These are phyloP conservation scores for Gastrodia elata DNA, from an alignment of 106 monocot genomes.

Conservation along the genomic window DNA sequence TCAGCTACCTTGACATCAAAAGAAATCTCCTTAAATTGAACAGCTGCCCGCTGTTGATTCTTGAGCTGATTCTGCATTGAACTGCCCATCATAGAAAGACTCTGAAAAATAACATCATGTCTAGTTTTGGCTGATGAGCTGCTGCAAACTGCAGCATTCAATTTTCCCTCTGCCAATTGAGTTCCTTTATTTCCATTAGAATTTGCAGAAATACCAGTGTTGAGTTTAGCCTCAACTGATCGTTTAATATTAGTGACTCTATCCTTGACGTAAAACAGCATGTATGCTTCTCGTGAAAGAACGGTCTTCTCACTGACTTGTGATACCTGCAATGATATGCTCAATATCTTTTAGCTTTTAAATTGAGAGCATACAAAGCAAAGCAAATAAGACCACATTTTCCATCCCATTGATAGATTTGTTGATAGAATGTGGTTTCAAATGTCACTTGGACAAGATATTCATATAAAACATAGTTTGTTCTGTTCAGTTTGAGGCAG, in stretches of 20 bases:
- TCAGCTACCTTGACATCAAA: conserved; percentile 1
- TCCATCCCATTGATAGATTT: too few species aligned
- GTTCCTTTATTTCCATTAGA: conserved; percentile 14
- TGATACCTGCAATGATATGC: conserved; percentile 36
- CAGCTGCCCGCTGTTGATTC: background rate
- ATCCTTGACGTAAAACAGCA: conserved; percentile 93
- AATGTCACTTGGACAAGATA: too few species aligned
- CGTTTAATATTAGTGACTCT: conserved; percentile 33
- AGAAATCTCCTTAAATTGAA: conserved; percentile 13
- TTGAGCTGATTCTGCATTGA: background rate
- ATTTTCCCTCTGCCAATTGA: conserved; percentile 11
- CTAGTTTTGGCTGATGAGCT: conserved; percentile 1
- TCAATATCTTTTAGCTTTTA: background rate
- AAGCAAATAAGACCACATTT: too few species aligned
- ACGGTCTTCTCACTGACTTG: conserved; percentile 95
- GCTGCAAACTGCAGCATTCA: background rate
- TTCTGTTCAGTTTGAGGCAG: too few species aligned
- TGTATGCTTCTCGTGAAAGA: conserved; percentile 84
- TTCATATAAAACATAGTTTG: too few species aligned
- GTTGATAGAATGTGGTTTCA: background rate
- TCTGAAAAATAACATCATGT: background rate
- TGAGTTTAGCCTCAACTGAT: conserved; percentile 18
- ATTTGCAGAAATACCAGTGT: conserved; percentile 28
- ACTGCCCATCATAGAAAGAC: background rate
- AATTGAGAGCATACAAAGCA: too few species aligned